phyloP scores from a whole-genome alignment of 2,329 filamentous ascomycete genomes.

The Trichophyton simii region DNA sequence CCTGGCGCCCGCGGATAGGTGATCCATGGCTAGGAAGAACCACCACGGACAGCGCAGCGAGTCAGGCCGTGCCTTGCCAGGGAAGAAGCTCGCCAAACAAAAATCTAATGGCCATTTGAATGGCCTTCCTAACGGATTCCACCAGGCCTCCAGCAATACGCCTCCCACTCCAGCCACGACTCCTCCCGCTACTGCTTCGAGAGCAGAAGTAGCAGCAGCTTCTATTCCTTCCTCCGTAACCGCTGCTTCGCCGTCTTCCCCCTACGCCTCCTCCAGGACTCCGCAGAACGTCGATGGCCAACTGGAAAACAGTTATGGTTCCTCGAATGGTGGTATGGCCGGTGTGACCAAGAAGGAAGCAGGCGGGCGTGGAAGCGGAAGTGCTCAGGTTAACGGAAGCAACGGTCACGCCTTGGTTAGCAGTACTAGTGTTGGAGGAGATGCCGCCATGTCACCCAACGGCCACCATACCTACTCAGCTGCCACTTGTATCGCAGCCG shows the following conservation, averaged over 20 bases:
- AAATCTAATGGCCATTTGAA: slow-evolving; percentile 45
- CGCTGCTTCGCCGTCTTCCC: slow-evolving; percentile 25
- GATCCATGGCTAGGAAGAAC: slow-evolving; percentile 41
- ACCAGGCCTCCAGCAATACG: slow-evolving; percentile 19
- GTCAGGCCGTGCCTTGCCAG: slow-evolving; percentile 71
- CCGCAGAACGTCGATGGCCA: slow-evolving; percentile 8
- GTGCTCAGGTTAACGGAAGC: not conserved
- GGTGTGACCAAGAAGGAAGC: slow-evolving; percentile 24
- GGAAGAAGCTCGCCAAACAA: slow-evolving; percentile 53
- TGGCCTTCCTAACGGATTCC: slow-evolving; percentile 35
- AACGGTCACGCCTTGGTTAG: slow-evolving; percentile 20
- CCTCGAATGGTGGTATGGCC: slow-evolving; percentile 18
- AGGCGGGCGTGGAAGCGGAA: not conserved
- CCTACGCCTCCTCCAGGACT: slow-evolving; percentile 21
- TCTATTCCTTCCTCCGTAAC: not conserved
- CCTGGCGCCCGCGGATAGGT: slow-evolving; percentile 37
- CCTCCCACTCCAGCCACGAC: not conserved
- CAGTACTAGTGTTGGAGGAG: not conserved
- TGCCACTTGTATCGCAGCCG: slow-evolving; percentile 22
- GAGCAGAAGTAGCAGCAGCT: not conserved
- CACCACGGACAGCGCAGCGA: slow-evolving; percentile 68
- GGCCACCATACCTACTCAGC: slow-evolving; percentile 21
- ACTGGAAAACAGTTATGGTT: slow-evolving; percentile 16
- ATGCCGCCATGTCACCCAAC: slow-evolving; percentile 12
- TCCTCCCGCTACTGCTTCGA: slow-evolving; percentile 17